Evolutionary conservation across 2,329 filamentous ascomycete species (phyloP).

Genomic region (Fonsecaea monophora): DNA sequence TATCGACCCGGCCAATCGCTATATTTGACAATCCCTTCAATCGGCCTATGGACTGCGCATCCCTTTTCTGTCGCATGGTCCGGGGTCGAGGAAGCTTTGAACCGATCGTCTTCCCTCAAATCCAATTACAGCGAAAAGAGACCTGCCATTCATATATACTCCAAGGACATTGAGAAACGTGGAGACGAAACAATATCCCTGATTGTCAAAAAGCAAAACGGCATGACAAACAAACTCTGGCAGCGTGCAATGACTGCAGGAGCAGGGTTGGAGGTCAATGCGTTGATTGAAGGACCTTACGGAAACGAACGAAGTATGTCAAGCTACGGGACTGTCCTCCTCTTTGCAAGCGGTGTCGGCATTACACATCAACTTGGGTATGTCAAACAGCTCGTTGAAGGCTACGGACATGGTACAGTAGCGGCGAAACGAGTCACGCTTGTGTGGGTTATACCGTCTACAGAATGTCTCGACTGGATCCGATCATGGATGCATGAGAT

Average conservation of each 20-base stretch:
- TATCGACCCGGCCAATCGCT: slow-evolving; percentile 75
- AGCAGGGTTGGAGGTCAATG: slow-evolving; percentile 67
- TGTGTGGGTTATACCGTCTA: slow-evolving; percentile 91
- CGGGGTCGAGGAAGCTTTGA: slow-evolving; percentile 59
- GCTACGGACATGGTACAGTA: slow-evolving; percentile 72
- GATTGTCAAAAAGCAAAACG: slow-evolving; percentile 84
- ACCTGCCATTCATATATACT: slow-evolving; percentile 50
- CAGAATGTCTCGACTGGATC: slow-evolving; percentile 91
- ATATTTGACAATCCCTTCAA: slow-evolving; percentile 72
- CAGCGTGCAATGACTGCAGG: slow-evolving; percentile 66
- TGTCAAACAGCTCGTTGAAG: slow-evolving; percentile 75
- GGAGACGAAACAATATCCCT: slow-evolving; percentile 72
- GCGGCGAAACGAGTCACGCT: slow-evolving; percentile 82
- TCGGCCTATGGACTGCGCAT: slow-evolving; percentile 75
- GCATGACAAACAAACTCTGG: slow-evolving; percentile 84
- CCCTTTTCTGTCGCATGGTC: slow-evolving; percentile 82
- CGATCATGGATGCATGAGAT: slow-evolving; percentile 82
- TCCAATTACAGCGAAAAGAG: slow-evolving; percentile 36
- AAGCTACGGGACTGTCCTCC: slow-evolving; percentile 88
- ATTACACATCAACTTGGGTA: slow-evolving; percentile 96
- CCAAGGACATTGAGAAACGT: slow-evolving; percentile 59
- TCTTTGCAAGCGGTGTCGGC: slow-evolving; percentile 90
- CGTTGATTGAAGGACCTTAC: slow-evolving; percentile 89
- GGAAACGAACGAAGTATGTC: slow-evolving; percentile 81
- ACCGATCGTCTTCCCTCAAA: slow-evolving; percentile 23